These are phyloP conservation scores for Tephrocybe sp. DNA, from an alignment of 768 basidiomycete species.

Conservation along the genomic window DNA sequence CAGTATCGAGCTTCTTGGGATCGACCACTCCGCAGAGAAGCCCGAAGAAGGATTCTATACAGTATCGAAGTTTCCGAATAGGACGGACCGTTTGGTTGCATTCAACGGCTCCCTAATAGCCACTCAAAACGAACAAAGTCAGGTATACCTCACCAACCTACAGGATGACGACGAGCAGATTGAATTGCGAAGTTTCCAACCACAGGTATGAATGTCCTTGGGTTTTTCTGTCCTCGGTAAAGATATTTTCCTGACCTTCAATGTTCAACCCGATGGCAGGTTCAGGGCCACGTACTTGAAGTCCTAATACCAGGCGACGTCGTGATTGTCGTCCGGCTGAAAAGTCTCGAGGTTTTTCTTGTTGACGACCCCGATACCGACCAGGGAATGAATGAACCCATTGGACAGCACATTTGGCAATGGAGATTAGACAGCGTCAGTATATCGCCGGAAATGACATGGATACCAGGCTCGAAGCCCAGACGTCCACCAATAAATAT, in stretches of 20 bases:
- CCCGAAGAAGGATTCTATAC: constrained; percentile 38
- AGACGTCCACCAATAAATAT: constrained; percentile 42
- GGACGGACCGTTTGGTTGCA: constrained; percentile 26
- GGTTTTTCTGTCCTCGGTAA: not conserved
- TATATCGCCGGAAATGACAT: constrained; percentile 33
- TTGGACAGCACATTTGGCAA: constrained; percentile 47
- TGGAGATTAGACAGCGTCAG: constrained; percentile 58
- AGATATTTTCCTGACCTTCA: not conserved
- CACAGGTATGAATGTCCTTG: constrained; percentile 21
- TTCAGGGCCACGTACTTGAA: constrained; percentile 30
- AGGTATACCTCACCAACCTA: constrained; percentile 30
- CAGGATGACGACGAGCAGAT: constrained; percentile 30
- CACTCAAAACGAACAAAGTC: constrained; percentile 30
- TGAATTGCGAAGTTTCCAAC: constrained; percentile 35
- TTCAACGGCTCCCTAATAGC: constrained; percentile 38
- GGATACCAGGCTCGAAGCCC: constrained; percentile 5
- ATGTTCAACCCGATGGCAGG: constrained; percentile 37
- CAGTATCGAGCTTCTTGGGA: constrained; percentile 43
- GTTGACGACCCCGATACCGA: constrained; percentile 26
- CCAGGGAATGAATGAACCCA: constrained; percentile 36
- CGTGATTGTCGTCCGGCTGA: constrained; percentile 44
- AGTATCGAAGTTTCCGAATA: constrained; percentile 27
- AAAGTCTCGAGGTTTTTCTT: constrained; percentile 43
- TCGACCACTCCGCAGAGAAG: constrained; percentile 34
- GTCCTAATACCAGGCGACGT: constrained; percentile 42